Percentiles rank a stretch among this genome's conserved stretches.
Evolutionary conservation across 116 monocot species (phyloP).

Genomic region (Phalaenopsis hybrid): DNA sequence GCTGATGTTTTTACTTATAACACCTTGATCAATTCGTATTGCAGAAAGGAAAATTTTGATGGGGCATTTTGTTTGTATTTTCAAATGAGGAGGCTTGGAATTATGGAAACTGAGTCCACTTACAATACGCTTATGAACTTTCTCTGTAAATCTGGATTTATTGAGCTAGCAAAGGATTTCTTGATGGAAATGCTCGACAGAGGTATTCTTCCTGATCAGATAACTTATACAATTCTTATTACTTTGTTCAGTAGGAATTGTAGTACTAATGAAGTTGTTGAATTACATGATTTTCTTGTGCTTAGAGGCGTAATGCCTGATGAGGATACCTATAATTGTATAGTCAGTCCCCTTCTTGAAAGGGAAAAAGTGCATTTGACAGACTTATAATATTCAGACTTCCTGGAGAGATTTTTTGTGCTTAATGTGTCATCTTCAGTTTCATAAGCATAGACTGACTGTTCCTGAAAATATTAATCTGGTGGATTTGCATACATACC

Average conservation of each 20-base stretch:
- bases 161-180: slow-evolving; percentile 22
- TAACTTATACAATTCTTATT: slow-evolving; percentile 32
- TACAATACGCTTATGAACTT: slow-evolving; percentile 32
- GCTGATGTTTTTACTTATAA: slow-evolving; percentile 24
- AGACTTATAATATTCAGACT: neutral
- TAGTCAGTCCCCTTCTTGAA: slow-evolving; percentile 3
- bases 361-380: neutral
- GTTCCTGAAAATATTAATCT: too few relatives aligned
- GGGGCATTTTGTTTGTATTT: slow-evolving; percentile 21
- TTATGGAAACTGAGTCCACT: slow-evolving; percentile 17
- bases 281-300: slow-evolving; percentile 34
- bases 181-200: slow-evolving; percentile 25
- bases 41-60: slow-evolving; percentile 5
- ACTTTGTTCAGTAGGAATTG: slow-evolving; percentile 14
- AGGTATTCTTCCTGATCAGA: slow-evolving; percentile 20
- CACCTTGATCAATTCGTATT: slow-evolving; percentile 24
- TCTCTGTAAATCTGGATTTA: slow-evolving; percentile 23
- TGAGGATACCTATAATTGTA: slow-evolving; percentile 20
- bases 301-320: slow-evolving; percentile 25
- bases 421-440: too few relatives aligned
- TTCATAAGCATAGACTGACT: too few relatives aligned
- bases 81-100: slow-evolving; percentile 22
- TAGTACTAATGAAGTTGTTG: slow-evolving; percentile 23
- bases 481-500: too few relatives aligned
- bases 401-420: too few relatives aligned